Conservation (phyloP, 345 rosid species). For the Dipteronia sinensis region DNA sequence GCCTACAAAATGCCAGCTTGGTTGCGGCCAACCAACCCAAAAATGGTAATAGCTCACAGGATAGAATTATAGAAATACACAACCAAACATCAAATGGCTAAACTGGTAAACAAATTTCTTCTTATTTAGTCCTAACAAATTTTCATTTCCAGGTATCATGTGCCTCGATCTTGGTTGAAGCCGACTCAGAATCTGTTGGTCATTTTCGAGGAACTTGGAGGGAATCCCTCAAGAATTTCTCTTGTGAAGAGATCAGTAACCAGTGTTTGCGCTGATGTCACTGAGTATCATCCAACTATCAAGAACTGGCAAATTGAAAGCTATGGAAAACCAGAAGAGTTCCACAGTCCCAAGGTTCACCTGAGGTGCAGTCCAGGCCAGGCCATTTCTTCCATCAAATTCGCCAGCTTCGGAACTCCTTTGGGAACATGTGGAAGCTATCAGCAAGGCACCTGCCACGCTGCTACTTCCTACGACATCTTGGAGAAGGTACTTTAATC, state of each 20-base stretch:
- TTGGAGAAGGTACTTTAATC: conserved; percentile 63
- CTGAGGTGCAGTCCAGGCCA: conserved; percentile 80
- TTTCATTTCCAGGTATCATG: conserved; percentile 68
- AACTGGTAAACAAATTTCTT: neutral
- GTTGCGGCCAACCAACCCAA: conserved; percentile 97
- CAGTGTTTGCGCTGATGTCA: conserved; percentile 84
- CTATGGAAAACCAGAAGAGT: conserved; percentile 85
- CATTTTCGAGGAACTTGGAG: conserved; percentile 95
- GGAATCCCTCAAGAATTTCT: conserved; percentile 74
- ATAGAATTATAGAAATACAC: neutral
- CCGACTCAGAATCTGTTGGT: conserved; percentile 85
- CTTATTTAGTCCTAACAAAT: conserved; percentile 14
- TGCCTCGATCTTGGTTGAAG: conserved; percentile 91
- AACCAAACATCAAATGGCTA: neutral
- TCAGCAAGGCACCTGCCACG: conserved; percentile 95
- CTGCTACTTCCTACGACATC: conserved; percentile 70
- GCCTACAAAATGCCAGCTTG: conserved; percentile 81
- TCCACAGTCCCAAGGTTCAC: conserved; percentile 90
- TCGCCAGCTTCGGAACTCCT: conserved; percentile 98
- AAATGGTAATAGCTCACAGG: conserved; percentile 47
- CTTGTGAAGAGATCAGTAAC: conserved; percentile 80
- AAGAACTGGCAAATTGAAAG: conserved; percentile 99
- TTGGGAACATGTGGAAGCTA: conserved; percentile 95
- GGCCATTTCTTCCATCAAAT: conserved; percentile 77
- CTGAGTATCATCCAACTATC: conserved; percentile 87